Base-by-base conservation (phyloP, 1,284 basidiomycete genomes). In the Apiotrichum domesticum region DNA sequence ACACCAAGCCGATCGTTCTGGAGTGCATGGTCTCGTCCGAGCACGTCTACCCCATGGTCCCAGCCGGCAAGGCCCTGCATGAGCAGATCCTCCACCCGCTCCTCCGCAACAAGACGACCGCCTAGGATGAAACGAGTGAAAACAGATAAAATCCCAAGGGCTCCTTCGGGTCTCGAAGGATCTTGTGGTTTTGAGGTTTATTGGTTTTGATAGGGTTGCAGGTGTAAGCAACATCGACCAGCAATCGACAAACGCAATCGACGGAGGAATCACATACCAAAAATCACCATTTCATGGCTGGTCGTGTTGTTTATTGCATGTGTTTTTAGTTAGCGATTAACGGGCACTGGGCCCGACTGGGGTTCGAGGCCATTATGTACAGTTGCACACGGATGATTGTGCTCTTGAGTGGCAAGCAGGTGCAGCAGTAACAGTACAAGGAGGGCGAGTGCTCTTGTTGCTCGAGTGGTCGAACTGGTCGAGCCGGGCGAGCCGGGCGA, bases 51-150 rank as follows among this genome's bases (percentile, higher is more conserved):
- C 94, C 71, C 49, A 75, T 76, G 87, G 87, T 90, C 33, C 83
- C 88, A 6, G 91, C 91, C 40, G 92, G 90, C 50, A 93, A 91
- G 76, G 90, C 91, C 51, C 80, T 96, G 51, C 88, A 96, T 72
- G 90, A 97, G 78, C 88, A 88, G 75, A 78, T 90, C 56, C 64
- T 67, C 51, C 66, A 67, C 59, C 67, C 67, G 41, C 57, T 69
- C 46, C 67, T 66, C 51, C 57, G 62, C 52, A 61, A 57, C 56
- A 62, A 63, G 58, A 57, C 47, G 14, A 49, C 57, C 37, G 56
- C 59, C 15, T 65, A 62, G 53, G 42, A 42, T 11, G n/a, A 51
- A 14, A 43, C 41, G 6, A 43, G 21, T 6, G 41, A n/a, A 43
- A 14, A 43, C 6, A 43, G 6, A 43, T 43, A 43, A 43, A 15